Evolutionary conservation across 257 asterid species (phyloP).

Genomic region (Fraxinus pennsylvanica): DNA sequence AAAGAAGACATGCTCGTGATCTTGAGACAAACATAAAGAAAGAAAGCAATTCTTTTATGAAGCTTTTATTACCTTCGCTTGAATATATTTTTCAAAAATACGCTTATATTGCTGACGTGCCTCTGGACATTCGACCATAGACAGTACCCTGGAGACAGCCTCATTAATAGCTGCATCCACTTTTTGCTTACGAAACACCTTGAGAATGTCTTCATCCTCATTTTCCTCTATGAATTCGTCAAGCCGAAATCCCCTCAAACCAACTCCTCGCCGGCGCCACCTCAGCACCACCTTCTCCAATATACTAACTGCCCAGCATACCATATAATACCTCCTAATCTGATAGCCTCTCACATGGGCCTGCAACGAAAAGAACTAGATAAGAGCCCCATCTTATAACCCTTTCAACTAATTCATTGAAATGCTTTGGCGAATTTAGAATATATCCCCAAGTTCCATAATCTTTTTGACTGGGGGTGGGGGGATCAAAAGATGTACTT

Average conservation of each 20-base stretch:
- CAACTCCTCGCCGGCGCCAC: constrained; percentile 88
- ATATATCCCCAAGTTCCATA: too few relatives aligned
- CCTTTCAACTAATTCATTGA: too few relatives aligned
- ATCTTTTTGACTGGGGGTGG: too few relatives aligned
- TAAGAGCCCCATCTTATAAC: too few relatives aligned
- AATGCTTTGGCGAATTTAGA: too few relatives aligned
- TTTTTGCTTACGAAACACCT: constrained; percentile 77
- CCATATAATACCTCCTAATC: constrained; percentile 67
- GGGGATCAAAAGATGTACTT: too few relatives aligned
- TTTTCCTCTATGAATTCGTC: constrained; percentile 57
- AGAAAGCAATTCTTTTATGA: neutral
- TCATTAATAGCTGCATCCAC: constrained; percentile 77
- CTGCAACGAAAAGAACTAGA: constrained; percentile 38
- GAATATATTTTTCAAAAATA: constrained; percentile 65
- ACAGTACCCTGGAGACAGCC: constrained; percentile 86
- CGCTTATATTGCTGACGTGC: constrained; percentile 94
- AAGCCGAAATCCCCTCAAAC: constrained; percentile 69
- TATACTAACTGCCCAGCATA: constrained; percentile 91
- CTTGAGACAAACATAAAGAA: neutral
- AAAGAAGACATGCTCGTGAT: neutral
- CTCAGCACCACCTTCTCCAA: constrained; percentile 85
- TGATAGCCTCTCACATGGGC: constrained; percentile 96
- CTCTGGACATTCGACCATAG: constrained; percentile 78
- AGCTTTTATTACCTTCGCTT: constrained; percentile 69
- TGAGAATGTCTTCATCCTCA: constrained; percentile 81